Conservation (phyloP, 306 rosid species). For the Potentilla sterilis region DNA sequence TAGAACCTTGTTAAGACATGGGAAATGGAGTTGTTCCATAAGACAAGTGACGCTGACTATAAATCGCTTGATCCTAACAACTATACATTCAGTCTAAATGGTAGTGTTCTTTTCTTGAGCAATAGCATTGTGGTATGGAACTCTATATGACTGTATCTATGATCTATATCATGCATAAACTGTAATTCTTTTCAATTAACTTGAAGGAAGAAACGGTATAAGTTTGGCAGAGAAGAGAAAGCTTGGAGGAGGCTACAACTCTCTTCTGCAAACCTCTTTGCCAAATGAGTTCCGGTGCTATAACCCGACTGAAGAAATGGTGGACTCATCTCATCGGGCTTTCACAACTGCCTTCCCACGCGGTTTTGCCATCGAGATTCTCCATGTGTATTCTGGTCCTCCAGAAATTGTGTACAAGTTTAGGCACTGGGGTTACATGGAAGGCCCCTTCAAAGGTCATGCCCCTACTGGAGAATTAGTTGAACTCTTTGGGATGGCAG, state of each 20-base stretch:
- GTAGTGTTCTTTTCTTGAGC: slow-evolving; percentile 16
- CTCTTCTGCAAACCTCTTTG: slow-evolving; percentile 51
- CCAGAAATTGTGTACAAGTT: slow-evolving; percentile 58
- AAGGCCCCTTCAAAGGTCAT: slow-evolving; percentile 66
- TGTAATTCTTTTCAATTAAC: neutral
- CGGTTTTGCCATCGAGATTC: slow-evolving; percentile 62
- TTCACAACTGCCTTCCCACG: slow-evolving; percentile 61
- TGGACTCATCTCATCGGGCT: slow-evolving; percentile 42
- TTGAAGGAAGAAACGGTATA: slow-evolving; percentile 39
- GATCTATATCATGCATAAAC: neutral
- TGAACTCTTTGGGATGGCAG: slow-evolving; percentile 55
- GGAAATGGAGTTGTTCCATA: slow-evolving; percentile 64
- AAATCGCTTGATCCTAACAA: slow-evolving; percentile 47
- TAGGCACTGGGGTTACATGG: slow-evolving; percentile 79
- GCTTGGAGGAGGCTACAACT: slow-evolving; percentile 66
- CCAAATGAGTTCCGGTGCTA: slow-evolving; percentile 45
- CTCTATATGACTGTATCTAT: neutral
- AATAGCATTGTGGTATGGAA: neutral
- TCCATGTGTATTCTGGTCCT: slow-evolving; percentile 54
- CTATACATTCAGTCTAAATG: slow-evolving; percentile 48
- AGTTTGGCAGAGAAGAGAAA: slow-evolving; percentile 40
- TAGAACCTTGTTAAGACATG: slow-evolving; percentile 55
- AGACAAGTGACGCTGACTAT: slow-evolving; percentile 31
- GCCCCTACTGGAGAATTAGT: slow-evolving; percentile 55
- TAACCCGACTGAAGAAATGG: slow-evolving; percentile 45